phyloP scores from a whole-genome alignment of 805 yeast species.

The Hanseniaspora meyeri region DNA sequence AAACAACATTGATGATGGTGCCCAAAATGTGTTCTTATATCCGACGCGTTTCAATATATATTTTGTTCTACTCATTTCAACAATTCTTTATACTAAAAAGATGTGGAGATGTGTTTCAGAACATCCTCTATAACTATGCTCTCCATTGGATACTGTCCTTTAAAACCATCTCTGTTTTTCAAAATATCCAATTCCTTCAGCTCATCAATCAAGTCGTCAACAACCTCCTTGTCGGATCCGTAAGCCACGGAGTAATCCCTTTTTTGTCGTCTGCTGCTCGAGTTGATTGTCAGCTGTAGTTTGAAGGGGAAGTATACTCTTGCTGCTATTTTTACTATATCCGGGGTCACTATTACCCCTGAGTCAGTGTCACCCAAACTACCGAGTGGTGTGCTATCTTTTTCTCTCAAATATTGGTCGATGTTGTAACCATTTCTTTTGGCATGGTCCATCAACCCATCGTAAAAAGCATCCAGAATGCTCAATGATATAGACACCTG shows the following conservation, averaged over 20 bases:
- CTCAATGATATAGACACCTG: slow-evolving; percentile 33
- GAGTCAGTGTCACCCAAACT: slow-evolving; percentile 4
- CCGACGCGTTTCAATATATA: not conserved
- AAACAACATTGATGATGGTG: not conserved
- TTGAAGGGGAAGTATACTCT: slow-evolving; percentile 36
- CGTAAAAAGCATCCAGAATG: slow-evolving; percentile 18
- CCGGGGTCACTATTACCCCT: slow-evolving; percentile 37
- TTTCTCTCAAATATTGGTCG: not conserved
- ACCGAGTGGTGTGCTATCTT: not conserved
- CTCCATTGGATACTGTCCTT: slow-evolving; percentile 20
- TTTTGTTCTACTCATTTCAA: not conserved
- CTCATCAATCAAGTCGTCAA: slow-evolving; percentile 28
- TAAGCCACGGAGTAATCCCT: slow-evolving; percentile 38
- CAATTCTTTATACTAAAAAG: slow-evolving; percentile 25
- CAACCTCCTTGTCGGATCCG: slow-evolving; percentile 34
- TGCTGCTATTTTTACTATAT: slow-evolving; percentile 38
- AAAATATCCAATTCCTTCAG: slow-evolving; percentile 25
- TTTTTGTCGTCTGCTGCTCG: slow-evolving; percentile 22
- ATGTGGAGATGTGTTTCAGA: slow-evolving; percentile 40
- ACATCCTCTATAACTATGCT: slow-evolving; percentile 42
- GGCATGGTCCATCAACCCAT: not conserved
- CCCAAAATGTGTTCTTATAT: not conserved
- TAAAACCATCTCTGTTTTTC: not conserved
- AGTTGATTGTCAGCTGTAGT: slow-evolving; percentile 21
- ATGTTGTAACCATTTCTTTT: not conserved